Evolutionary conservation across 2,329 filamentous ascomycete genomes (phyloP).

Genomic region (Mycosphaerella arachidis): DNA sequence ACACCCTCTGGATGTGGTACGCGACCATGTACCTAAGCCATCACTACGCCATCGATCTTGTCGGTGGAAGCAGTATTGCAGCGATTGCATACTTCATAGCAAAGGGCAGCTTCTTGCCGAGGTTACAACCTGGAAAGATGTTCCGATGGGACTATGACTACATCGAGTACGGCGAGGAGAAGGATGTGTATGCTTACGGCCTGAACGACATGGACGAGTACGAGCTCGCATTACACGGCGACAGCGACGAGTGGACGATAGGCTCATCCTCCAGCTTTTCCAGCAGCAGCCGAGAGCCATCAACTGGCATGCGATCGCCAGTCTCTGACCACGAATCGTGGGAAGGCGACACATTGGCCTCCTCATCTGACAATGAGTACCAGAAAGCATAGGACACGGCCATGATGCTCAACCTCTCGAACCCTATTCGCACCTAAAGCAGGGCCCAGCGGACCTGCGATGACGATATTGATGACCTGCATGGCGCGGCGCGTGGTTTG

Average conservation of each 20-base stretch:
- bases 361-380: slow-evolving; percentile 25
- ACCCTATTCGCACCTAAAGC: slow-evolving; percentile 6
- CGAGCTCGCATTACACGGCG: slow-evolving; percentile 45
- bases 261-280: slow-evolving; percentile 76
- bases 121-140: slow-evolving; percentile 75
- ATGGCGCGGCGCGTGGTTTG: slow-evolving; percentile 18
- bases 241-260: slow-evolving; percentile 86
- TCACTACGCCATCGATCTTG: slow-evolving; percentile 91
- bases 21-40: slow-evolving; percentile 97
- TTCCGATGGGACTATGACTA: slow-evolving; percentile 96
- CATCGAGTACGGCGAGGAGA: slow-evolving; percentile 71
- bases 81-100: slow-evolving; percentile 73
- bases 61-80: slow-evolving; percentile 66
- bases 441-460: slow-evolving; percentile 10
- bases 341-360: slow-evolving; percentile 54
- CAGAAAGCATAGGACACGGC: slow-evolving; percentile 22
- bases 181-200: slow-evolving; percentile 48
- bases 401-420: background rate
- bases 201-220: slow-evolving; percentile 54
- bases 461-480: slow-evolving; percentile 22
- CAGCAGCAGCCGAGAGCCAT: slow-evolving; percentile 58
- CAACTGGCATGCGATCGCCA: slow-evolving; percentile 42
- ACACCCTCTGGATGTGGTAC: slow-evolving; percentile 95
- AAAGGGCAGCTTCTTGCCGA: slow-evolving; percentile 74
- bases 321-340: slow-evolving; percentile 55